Evolutionary conservation across 1,284 basidiomycete species (phyloP).

Genomic region (Dichomitus squalens): DNA sequence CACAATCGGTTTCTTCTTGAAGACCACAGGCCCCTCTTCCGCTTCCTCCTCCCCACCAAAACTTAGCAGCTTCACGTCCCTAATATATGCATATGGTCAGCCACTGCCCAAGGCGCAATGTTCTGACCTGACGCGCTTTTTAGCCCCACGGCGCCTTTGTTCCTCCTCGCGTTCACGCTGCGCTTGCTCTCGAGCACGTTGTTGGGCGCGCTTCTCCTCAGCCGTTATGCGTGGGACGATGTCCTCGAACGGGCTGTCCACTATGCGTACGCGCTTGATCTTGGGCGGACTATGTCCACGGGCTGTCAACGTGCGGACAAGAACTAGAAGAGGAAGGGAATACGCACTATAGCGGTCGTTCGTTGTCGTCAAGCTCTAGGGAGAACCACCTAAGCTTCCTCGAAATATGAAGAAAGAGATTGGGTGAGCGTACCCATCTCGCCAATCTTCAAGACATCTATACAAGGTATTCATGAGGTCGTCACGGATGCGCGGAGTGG

Average conservation of each 20-base stretch:
- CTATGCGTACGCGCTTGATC: conserved; percentile 80
- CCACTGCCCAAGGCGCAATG: not conserved
- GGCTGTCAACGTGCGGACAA: not conserved
- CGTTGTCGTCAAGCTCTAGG: conserved; percentile 81
- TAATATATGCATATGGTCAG: conserved; percentile 33
- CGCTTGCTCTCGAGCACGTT: conserved; percentile 73
- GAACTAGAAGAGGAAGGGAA: not conserved
- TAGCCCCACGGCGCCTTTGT: conserved; percentile 72
- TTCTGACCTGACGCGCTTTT: conserved; percentile 62
- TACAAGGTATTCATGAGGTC: not conserved
- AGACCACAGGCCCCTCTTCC: conserved; percentile 49
- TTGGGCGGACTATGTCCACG: conserved; percentile 73
- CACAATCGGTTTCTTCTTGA: conserved; percentile 80
- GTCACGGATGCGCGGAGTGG: not conserved
- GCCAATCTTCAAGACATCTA: conserved; percentile 89
- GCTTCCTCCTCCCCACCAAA: conserved; percentile 83
- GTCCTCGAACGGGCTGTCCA: conserved; percentile 94
- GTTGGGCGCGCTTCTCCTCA: conserved; percentile 83
- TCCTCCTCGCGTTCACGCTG: conserved; percentile 80
- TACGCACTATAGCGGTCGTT: conserved; percentile 85
- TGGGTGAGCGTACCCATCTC: conserved; percentile 65
- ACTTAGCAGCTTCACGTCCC: conserved; percentile 85
- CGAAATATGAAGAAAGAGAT: not conserved
- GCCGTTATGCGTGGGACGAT: conserved; percentile 97
- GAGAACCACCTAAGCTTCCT: conserved; percentile 22